Evolutionary conservation across 2,329 filamentous ascomycete species (phyloP).

Genomic region (Colletotrichum musae): DNA sequence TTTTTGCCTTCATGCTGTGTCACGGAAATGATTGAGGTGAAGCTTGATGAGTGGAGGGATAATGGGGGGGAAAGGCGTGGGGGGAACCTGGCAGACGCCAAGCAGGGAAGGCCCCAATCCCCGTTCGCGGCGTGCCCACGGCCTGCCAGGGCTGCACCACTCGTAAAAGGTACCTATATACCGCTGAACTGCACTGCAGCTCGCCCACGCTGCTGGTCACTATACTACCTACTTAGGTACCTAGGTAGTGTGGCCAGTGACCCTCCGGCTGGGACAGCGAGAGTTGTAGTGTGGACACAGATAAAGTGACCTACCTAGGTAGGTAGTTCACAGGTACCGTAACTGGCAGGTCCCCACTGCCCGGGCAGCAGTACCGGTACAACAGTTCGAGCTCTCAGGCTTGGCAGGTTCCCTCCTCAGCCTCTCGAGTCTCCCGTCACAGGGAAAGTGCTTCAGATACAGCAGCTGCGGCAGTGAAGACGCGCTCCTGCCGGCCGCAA

Average conservation of each 20-base stretch:
- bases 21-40: conserved; percentile 35
- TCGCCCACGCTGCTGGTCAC: too few species aligned
- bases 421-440: background rate
- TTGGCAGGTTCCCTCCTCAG: conserved; percentile 35
- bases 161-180: too few species aligned
- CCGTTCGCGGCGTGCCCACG: background rate
- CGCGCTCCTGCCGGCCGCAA: background rate
- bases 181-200: too few species aligned
- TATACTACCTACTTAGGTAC: too few species aligned
- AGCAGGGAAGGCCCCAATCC: conserved; percentile 20
- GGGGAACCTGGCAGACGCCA: conserved; percentile 29
- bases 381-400: background rate
- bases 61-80: conserved; percentile 30
- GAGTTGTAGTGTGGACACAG: background rate
- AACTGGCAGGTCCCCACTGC: background rate
- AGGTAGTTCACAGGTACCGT: conserved; percentile 4
- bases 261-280: too few species aligned
- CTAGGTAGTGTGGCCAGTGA: background rate
- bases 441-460: conserved; percentile 14
- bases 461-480: background rate
- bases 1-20: conserved; percentile 31
- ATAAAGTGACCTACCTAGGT: background rate
- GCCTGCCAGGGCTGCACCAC: too few species aligned
- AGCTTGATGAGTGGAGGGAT: conserved; percentile 37
- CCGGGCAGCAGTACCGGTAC: conserved; percentile 17